Evolutionary conservation across 2,329 filamentous ascomycete species (phyloP).

Genomic region (Fusarium domesticum): DNA sequence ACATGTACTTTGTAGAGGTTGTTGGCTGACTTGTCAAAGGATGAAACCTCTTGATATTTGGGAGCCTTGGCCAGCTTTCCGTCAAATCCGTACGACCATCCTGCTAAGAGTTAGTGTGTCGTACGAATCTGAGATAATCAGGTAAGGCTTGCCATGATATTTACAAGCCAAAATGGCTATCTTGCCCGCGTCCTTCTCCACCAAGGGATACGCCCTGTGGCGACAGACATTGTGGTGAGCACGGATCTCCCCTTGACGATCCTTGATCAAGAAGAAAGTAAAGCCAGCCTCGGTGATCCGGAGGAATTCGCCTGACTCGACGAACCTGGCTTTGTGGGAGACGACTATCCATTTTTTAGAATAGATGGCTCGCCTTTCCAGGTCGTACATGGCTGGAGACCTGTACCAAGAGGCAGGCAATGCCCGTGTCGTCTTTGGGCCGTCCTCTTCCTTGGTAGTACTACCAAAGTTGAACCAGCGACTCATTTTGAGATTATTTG

Average conservation of each 20-base stretch:
- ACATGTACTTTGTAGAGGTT: constrained; percentile 52
- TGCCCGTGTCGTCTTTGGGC: background rate
- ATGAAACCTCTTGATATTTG: constrained; percentile 51
- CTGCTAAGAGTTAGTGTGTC: too few relatives aligned
- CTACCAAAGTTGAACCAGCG: constrained; percentile 9
- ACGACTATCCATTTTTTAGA: constrained; percentile 52
- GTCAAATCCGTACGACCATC: constrained; percentile 55
- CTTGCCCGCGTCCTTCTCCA: constrained; percentile 46
- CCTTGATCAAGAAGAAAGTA: constrained; percentile 50
- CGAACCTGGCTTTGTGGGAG: constrained; percentile 48
- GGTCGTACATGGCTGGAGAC: constrained; percentile 48
- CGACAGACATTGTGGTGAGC: constrained; percentile 61
- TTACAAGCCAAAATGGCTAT: constrained; percentile 53
- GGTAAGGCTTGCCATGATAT: constrained; percentile 47
- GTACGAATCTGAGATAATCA: too few relatives aligned
- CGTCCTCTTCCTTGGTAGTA: background rate
- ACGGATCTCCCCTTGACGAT: constrained; percentile 50
- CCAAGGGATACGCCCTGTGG: constrained; percentile 57
- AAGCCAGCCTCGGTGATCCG: constrained; percentile 52
- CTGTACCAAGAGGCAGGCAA: constrained; percentile 50
- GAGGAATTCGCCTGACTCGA: constrained; percentile 52
- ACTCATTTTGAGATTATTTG: constrained; percentile 3
- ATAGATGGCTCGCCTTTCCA: constrained; percentile 54
- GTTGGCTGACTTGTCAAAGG: constrained; percentile 54
- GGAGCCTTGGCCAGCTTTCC: constrained; percentile 59